phyloP scores from a whole-genome alignment of 768 basidiomycete genomes.

The Boletus speciosus region DNA sequence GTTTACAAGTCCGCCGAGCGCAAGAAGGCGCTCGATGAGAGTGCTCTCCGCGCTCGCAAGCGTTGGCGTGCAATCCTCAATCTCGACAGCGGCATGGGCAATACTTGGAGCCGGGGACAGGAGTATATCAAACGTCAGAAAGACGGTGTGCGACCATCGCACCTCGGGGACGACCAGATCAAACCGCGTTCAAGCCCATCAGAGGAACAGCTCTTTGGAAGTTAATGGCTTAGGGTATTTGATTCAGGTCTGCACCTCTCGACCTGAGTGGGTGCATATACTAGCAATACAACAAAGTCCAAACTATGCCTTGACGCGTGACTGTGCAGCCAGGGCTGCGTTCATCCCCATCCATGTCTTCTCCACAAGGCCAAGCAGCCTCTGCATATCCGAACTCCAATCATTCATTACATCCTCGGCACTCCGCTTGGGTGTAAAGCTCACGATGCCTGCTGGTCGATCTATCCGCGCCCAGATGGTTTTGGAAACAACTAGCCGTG shows the following conservation, averaged over 20 bases:
- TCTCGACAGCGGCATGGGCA: constrained; percentile 35
- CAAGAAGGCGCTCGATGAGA: constrained; percentile 53
- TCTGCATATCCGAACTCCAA: constrained; percentile 97
- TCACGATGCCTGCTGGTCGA: constrained; percentile 84
- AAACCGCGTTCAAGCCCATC: constrained; percentile 20
- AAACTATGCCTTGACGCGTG: constrained; percentile 47
- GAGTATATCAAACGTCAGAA: constrained; percentile 73
- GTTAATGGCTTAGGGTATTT: constrained; percentile 14
- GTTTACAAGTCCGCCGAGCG: constrained; percentile 58
- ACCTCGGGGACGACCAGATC: constrained; percentile 48
- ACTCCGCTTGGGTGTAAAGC: constrained; percentile 76
- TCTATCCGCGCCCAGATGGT: constrained; percentile 94
- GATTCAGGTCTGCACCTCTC: neutral
- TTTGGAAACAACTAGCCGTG: constrained; percentile 85
- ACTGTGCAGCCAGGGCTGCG: constrained; percentile 81
- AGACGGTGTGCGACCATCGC: constrained; percentile 63
- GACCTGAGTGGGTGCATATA: constrained; percentile 1
- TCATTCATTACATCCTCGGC: constrained; percentile 96
- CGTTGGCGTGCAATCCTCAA: constrained; percentile 72
- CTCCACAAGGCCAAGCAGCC: constrained; percentile 85
- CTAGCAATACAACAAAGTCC: constrained; percentile 17
- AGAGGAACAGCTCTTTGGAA: constrained; percentile 17
- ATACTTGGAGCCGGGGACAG: constrained; percentile 68
- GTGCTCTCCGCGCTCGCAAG: constrained; percentile 63
- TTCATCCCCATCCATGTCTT: constrained; percentile 99